Conservation (phyloP, 441 rosid genomes). For the Corymbia citriodora region DNA sequence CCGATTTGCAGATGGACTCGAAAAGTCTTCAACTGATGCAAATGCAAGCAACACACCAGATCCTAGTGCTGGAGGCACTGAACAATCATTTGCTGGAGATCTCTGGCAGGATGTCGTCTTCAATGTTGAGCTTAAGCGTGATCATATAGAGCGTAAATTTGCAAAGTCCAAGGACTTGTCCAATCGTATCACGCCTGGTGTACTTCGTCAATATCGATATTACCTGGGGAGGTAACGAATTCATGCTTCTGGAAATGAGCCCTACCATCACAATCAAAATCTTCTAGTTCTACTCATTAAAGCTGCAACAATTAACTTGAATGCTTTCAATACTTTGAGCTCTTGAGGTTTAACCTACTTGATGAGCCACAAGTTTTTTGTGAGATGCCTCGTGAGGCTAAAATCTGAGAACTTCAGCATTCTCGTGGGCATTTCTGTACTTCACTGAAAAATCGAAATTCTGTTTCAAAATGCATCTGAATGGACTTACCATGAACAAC, state of each 20-base stretch:
- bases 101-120: slow-evolving; percentile 71
- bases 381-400: neutral
- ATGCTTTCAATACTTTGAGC: neutral
- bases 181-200: slow-evolving; percentile 53
- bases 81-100: slow-evolving; percentile 69
- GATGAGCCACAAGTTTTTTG: neutral
- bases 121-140: slow-evolving; percentile 57
- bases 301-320: neutral
- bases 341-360: neutral
- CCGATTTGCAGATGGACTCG: slow-evolving; percentile 41
- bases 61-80: slow-evolving; percentile 27
- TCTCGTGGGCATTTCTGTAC: neutral
- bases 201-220: slow-evolving; percentile 68
- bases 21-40: slow-evolving; percentile 34
- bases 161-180: slow-evolving; percentile 57
- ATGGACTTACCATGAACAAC: neutral
- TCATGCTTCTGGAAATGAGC: neutral
- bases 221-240: slow-evolving; percentile 78
- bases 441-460: neutral
- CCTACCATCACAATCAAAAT: neutral
- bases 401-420: neutral
- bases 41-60: slow-evolving; percentile 34
- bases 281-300: neutral
- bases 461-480: neutral
- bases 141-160: slow-evolving; percentile 45